These are phyloP conservation scores for Ogataea wickerhamii DNA, from an alignment of 805 yeast genomes.

Conservation along the genomic window DNA sequence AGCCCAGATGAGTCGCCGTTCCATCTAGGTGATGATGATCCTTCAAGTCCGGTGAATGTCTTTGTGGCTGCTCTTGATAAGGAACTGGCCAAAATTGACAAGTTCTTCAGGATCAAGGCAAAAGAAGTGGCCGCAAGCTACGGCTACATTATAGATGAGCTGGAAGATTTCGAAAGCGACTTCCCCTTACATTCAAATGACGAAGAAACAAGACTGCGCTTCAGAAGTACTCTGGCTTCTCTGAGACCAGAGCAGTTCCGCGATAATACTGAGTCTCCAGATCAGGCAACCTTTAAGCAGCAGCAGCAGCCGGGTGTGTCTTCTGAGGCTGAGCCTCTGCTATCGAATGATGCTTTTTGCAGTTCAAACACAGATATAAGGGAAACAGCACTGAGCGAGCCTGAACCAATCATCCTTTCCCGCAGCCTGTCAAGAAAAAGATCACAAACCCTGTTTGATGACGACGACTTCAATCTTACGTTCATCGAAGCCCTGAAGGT, in stretches of 20 bases:
- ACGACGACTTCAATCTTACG: constrained; percentile 35
- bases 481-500: constrained; percentile 51
- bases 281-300: not conserved
- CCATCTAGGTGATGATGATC: constrained; percentile 30
- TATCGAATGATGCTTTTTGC: constrained; percentile 16
- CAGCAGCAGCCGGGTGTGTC: constrained; percentile 6
- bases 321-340: constrained; percentile 9
- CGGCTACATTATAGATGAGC: constrained; percentile 56
- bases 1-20: constrained; percentile 29
- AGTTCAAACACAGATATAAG: constrained; percentile 10
- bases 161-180: constrained; percentile 54
- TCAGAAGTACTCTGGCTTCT: constrained; percentile 16
- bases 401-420: constrained; percentile 17
- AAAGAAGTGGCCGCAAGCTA: constrained; percentile 49
- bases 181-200: constrained; percentile 23
- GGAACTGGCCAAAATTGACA: constrained; percentile 73
- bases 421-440: constrained; percentile 20
- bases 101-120: constrained; percentile 69
- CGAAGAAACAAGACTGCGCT: constrained; percentile 10
- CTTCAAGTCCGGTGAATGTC: constrained; percentile 48
- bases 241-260: constrained; percentile 11
- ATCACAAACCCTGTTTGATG: constrained; percentile 34
- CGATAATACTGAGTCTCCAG: constrained; percentile 6
- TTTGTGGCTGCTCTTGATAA: constrained; percentile 71
- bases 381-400: constrained; percentile 6